Evolutionary conservation across 257 asterid species (phyloP), one percentile per base, ranked within the genome.

Genomic region (Lantana camara): DNA sequence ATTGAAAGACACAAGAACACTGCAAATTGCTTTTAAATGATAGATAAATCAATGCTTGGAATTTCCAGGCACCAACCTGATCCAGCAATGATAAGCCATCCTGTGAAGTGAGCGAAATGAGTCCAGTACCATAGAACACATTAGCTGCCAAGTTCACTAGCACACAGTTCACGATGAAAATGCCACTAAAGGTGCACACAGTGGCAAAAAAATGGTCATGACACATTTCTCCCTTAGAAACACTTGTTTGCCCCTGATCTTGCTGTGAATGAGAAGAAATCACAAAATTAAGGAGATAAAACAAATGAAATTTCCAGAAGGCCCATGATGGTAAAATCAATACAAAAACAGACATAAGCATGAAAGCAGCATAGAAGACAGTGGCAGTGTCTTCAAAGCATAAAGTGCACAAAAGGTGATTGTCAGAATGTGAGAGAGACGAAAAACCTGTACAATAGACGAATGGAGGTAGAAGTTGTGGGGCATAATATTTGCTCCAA

Each of bases 381-480:
- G 24, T 30, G 35, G 20, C 53, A 19, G 19, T 9, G 40, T 24
- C n/a, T n/a, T 41, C 45, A 58, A 61, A 10, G 35, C 27, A 52
- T 22, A 42, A n/a, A 44, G 30, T 49, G 27, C 55, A 49, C 57
- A 22, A 21, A n/a, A 56, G 51, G 42, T 20, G 58, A 50, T 38
- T 22, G 5, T 22, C 64, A n/a, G n/a, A n/a, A n/a, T n/a, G n/a
- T n/a, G n/a, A 34, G 73, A 62, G 61, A 72, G 70, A 70, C 32
- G n/a, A 66, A 37, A 45, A 14, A 94, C 99, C 98, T 90, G 89
- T 52, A 90, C 95, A 73, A 90, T 64, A 57, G 97, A 89, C 47
- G 99, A 94, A 80, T 87, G 99, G 69, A 93, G 95, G 75, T 90
- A 93, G 79, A 93, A 79, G 68, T 84, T 93, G 80, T 93, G 97